A percentile compares a stretch with the other conserved stretches of the same genome.
These are phyloP conservation scores for Tylopilus rubrobrunneus DNA, from an alignment of 768 basidiomycete species.

Conservation along the genomic window DNA sequence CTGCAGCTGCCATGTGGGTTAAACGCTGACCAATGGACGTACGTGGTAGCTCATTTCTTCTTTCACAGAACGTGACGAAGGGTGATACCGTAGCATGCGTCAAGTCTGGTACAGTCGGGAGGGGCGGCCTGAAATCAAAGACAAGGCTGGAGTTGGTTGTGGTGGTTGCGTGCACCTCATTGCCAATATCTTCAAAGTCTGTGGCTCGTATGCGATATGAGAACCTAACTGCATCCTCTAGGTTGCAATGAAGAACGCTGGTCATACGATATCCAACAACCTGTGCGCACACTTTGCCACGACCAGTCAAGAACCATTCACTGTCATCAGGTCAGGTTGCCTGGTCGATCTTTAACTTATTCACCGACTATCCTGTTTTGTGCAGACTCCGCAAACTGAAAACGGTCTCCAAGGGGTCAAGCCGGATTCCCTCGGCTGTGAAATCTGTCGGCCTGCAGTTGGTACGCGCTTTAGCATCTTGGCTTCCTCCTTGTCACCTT, in stretches of 20 bases:
- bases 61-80: conserved; percentile 56
- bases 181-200: conserved; percentile 39
- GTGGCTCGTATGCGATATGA: not conserved
- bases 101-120: conserved; percentile 42
- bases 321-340: conserved; percentile 43
- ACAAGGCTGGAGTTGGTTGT: conserved; percentile 70
- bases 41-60: not conserved
- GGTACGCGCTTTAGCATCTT: conserved; percentile 29
- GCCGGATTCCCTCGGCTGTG: conserved; percentile 57
- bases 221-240: conserved; percentile 25
- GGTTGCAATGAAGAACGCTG: conserved; percentile 65
- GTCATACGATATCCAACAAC: conserved; percentile 52
- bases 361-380: not conserved
- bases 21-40: not conserved
- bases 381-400: conserved; percentile 52
- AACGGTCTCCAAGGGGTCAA: conserved; percentile 48
- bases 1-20: conserved; percentile 64
- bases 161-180: conserved; percentile 67
- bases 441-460: conserved; percentile 68
- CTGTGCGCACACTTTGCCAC: conserved; percentile 65
- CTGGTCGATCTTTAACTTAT: not conserved
- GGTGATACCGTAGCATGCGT: conserved; percentile 50
- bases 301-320: conserved; percentile 64
- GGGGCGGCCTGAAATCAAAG: conserved; percentile 54
- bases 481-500: not conserved